Conservation (phyloP, 208 protist species). For the Trypanosoma mega region DNA sequence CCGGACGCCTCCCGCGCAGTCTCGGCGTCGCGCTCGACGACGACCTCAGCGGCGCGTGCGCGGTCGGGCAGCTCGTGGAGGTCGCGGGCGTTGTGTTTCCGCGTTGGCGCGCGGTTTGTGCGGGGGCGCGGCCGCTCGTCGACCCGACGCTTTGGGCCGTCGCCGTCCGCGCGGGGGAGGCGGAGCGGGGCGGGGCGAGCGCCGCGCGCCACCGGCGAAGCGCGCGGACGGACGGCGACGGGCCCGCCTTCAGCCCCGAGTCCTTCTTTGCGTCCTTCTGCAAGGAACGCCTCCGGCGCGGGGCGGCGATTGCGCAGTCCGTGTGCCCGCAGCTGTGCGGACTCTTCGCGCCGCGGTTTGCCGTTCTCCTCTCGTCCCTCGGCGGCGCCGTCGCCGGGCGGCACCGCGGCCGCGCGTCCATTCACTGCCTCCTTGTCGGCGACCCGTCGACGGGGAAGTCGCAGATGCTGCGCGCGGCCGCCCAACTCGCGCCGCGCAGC, state of each 20-base stretch:
- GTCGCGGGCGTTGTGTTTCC: slow-evolving; percentile 79
- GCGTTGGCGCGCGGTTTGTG: slow-evolving; percentile 73
- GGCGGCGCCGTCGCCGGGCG: slow-evolving; percentile 59
- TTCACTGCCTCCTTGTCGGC: slow-evolving; percentile 98
- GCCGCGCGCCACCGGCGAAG: slow-evolving; percentile 64
- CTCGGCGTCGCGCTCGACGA: slow-evolving; percentile 83
- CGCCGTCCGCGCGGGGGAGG: slow-evolving; percentile 62
- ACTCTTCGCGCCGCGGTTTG: slow-evolving; percentile 78
- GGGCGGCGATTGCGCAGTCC: slow-evolving; percentile 51
- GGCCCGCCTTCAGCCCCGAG: slow-evolving; percentile 72
- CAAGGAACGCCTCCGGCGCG: slow-evolving; percentile 40
- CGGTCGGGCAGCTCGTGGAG: slow-evolving; percentile 83
- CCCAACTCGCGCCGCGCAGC: slow-evolving; percentile 73
- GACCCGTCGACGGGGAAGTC: slow-evolving; percentile 99
- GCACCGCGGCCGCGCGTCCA: slow-evolving; percentile 88
- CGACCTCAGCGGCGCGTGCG: slow-evolving; percentile 76
- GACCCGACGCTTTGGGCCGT: no score
- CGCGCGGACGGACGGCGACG: slow-evolving; percentile 14
- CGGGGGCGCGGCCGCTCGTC: no score
- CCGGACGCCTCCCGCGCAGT: slow-evolving; percentile 71
- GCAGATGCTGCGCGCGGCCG: slow-evolving; percentile 86
- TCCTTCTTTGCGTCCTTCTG: slow-evolving; percentile 68
- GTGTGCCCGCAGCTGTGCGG: slow-evolving; percentile 77
- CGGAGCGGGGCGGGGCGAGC: slow-evolving; percentile 73
- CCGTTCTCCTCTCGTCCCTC: slow-evolving; percentile 70